A percentile compares a stretch with the other conserved stretches of the same genome.
Evolutionary conservation across 805 yeast species (phyloP).

Genomic region (Maudiozyma saulgeensis): DNA sequence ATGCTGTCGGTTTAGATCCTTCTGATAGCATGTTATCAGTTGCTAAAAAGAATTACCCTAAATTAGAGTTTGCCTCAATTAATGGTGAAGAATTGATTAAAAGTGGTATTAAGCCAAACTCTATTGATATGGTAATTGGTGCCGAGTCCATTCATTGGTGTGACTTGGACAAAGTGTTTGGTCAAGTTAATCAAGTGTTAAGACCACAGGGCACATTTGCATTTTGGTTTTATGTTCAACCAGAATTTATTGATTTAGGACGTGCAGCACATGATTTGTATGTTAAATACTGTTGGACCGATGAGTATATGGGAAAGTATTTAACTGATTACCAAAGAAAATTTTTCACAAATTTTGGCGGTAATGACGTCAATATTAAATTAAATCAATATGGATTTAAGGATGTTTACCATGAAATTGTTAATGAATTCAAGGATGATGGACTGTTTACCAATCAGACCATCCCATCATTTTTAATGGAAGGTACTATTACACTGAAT

Average conservation of each 20-base stretch:
- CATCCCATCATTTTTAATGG: constrained; percentile 28
- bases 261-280: constrained; percentile 50
- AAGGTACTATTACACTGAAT: constrained; percentile 31
- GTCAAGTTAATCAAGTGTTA: constrained; percentile 40
- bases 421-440: neutral
- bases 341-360: constrained; percentile 26
- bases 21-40: constrained; percentile 42
- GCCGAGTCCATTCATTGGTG: constrained; percentile 81
- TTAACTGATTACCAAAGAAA: constrained; percentile 67
- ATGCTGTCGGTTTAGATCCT: constrained; percentile 50
- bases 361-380: constrained; percentile 1
- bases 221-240: constrained; percentile 67
- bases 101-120: constrained; percentile 12
- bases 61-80: neutral
- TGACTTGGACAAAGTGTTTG: constrained; percentile 41
- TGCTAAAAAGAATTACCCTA: constrained; percentile 22
- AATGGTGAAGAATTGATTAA: constrained; percentile 6
- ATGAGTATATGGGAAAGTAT: constrained; percentile 45
- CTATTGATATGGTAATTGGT: constrained; percentile 49
- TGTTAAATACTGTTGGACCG: constrained; percentile 41
- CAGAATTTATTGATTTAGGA: constrained; percentile 40
- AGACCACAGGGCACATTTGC: constrained; percentile 56
- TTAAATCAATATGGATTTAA: constrained; percentile 30
- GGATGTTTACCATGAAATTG: constrained; percentile 31
- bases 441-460: neutral